A percentile compares a stretch with the other conserved stretches of the same genome.
These are phyloP conservation scores for Gastrodia elata DNA, from an alignment of 106 monocot species.

Conservation along the genomic window DNA sequence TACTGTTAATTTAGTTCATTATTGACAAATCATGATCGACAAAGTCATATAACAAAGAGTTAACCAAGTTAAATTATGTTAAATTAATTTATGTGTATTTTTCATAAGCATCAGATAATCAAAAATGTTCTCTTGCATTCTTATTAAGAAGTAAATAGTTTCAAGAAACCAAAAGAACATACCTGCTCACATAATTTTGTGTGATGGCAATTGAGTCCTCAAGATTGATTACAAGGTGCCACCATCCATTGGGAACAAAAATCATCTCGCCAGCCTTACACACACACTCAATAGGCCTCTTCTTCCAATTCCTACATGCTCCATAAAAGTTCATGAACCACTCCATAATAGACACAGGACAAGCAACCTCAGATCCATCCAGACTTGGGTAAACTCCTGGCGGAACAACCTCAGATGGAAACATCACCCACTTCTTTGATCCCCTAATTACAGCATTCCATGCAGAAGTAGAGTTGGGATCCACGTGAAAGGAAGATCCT, in stretches of 20 bases:
- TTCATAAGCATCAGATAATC: not conserved
- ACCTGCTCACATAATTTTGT: constrained; percentile 99
- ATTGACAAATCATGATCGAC: not conserved
- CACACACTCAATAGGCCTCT: constrained; percentile 79
- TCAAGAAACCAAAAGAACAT: not conserved
- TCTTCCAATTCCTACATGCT: constrained; percentile 51
- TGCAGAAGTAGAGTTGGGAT: constrained; percentile 93
- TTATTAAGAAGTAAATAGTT: not conserved
- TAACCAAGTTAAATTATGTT: not conserved
- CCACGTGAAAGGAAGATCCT: constrained; percentile 95
- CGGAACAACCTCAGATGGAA: constrained; percentile 85
- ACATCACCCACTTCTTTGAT: constrained; percentile 97
- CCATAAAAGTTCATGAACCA: constrained; percentile 99
- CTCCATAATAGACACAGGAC: constrained; percentile 95
- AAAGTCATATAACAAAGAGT: not conserved
- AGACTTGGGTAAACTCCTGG: constrained; percentile 90
- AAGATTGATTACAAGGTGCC: constrained; percentile 95
- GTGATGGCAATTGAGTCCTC: constrained; percentile 95
- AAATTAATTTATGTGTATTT: not conserved
- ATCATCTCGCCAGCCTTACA: constrained; percentile 84
- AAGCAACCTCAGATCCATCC: constrained; percentile 87
- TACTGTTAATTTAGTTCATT: not conserved
- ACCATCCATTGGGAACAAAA: constrained; percentile 99
- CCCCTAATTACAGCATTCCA: constrained; percentile 94
- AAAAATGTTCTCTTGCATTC: not conserved